phyloP scores from a whole-genome alignment of 202 grass and related monocot genomes.

The Zizania palustris region DNA sequence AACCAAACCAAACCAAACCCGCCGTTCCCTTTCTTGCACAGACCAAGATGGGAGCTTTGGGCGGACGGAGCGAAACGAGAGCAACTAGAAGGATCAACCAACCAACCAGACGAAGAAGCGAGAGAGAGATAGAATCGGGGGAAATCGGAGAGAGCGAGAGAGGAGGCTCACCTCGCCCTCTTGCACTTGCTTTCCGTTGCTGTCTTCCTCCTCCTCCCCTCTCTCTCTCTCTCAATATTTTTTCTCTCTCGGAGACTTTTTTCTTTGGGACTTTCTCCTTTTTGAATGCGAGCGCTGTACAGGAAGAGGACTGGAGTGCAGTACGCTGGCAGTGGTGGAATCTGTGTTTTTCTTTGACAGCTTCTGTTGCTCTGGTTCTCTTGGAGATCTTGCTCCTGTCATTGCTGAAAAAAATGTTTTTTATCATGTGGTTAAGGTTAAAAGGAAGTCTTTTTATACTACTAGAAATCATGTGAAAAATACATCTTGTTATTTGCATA shows the following conservation, averaged over 20 bases:
- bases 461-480: background rate
- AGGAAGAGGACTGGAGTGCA: background rate
- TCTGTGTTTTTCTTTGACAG: background rate
- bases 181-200: constrained; percentile 35
- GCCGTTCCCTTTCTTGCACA: background rate
- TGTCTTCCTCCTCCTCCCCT: background rate
- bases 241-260: constrained; percentile 7
- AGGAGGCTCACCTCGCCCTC: background rate
- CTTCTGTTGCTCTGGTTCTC: background rate
- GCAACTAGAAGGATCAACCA: background rate
- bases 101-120: background rate
- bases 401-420: background rate
- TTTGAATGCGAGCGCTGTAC: background rate
- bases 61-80: no score
- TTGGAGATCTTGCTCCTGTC: background rate
- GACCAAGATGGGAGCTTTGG: no score
- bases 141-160: background rate
- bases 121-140: background rate
- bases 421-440: no score
- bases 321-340: background rate
- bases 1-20: background rate
- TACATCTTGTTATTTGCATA: background rate
- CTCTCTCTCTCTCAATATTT: background rate
- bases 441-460: background rate
- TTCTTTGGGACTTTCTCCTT: background rate